phyloP scores from a whole-genome alignment of 2,329 filamentous ascomycete genomes.

The Pleoardoris graminearum region DNA sequence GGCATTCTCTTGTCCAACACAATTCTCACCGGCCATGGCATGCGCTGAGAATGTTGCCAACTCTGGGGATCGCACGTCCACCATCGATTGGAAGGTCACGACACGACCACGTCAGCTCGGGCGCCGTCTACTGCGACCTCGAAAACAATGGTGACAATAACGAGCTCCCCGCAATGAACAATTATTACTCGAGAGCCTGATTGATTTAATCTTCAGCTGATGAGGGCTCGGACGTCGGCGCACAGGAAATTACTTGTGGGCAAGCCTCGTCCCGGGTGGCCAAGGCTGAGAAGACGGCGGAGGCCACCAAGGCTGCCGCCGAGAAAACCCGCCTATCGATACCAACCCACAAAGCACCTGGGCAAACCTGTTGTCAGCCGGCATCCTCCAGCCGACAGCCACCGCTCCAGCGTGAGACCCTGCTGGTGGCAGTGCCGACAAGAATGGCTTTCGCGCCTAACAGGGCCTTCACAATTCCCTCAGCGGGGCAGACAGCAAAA shows the following conservation, averaged over 20 bases:
- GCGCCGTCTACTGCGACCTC: slow-evolving; percentile 3
- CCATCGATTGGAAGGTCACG: slow-evolving; percentile 10
- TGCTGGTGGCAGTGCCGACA: slow-evolving; percentile 12
- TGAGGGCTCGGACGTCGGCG: slow-evolving; percentile 26
- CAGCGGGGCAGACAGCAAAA: slow-evolving; percentile 5
- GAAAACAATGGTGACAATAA: neutral
- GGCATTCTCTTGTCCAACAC: neutral
- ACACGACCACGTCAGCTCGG: slow-evolving; percentile 9
- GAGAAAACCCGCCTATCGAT: slow-evolving; percentile 18
- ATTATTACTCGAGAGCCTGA: slow-evolving; percentile 22
- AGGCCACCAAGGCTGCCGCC: neutral
- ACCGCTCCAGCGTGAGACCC: slow-evolving; percentile 1
- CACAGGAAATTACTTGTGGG: slow-evolving; percentile 37
- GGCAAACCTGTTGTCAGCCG: slow-evolving; percentile 8
- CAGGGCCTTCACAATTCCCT: slow-evolving; percentile 14
- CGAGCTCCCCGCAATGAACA: no score
- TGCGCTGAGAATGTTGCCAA: neutral
- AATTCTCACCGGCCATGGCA: neutral
- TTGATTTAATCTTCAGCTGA: slow-evolving; percentile 27
- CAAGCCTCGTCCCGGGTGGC: slow-evolving; percentile 23
- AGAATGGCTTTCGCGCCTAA: slow-evolving; percentile 13
- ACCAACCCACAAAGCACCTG: slow-evolving; percentile 19
- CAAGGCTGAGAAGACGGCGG: slow-evolving; percentile 14
- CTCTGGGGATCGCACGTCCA: neutral
- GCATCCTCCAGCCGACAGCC: neutral